phyloP scores from a whole-genome alignment of 225 moss, liverwort and hornwort genomes.

The Thuidium tamariscinum region DNA sequence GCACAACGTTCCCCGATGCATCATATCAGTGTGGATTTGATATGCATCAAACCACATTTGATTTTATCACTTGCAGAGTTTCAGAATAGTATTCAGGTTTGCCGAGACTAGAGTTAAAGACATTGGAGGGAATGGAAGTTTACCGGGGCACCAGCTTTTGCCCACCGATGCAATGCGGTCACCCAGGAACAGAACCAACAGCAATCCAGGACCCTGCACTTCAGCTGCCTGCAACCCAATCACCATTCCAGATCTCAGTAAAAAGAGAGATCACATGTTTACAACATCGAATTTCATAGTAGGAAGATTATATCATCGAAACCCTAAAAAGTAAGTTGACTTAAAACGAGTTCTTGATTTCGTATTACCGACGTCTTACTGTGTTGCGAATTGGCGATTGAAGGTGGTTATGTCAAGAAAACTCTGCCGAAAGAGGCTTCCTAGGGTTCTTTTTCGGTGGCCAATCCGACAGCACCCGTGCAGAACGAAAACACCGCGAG shows the following conservation, averaged over 20 bases:
- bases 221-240: slow-evolving; percentile 41
- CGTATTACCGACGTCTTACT: background rate
- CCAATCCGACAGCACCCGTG: background rate
- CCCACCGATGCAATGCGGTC: slow-evolving; percentile 73
- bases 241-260: background rate
- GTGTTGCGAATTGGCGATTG: background rate
- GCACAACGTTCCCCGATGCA: background rate
- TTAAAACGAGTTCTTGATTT: background rate
- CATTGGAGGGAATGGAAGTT: background rate
- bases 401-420: background rate
- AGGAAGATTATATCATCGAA: background rate
- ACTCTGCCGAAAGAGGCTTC: background rate
- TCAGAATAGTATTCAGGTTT: background rate
- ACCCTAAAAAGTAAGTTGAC: background rate
- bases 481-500: background rate
- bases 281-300: background rate
- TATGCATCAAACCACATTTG: background rate
- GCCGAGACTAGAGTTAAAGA: background rate
- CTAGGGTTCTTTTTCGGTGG: background rate
- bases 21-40: background rate
- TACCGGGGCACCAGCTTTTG: slow-evolving; percentile 94
- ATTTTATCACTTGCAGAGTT: background rate
- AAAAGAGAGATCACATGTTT: background rate
- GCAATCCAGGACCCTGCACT: slow-evolving; percentile 59
- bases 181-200: slow-evolving; percentile 76